Percentiles rank a stretch among this genome's conserved stretches.
Conservation (phyloP, 2,329 filamentous ascomycete genomes). For the Calonectria hongkongensis region DNA sequence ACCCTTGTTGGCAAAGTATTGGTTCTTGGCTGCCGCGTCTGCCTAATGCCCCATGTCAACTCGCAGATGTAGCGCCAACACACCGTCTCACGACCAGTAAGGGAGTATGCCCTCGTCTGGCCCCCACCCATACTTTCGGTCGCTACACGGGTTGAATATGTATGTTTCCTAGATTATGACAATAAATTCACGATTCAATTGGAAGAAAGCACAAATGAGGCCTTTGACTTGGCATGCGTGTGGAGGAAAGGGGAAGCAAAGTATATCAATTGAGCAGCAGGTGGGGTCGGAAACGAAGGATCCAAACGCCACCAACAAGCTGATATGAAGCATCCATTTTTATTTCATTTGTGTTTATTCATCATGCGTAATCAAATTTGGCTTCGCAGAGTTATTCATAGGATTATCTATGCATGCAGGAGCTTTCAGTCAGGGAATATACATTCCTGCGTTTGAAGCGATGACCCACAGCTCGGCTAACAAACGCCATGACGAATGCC, state of each 20-base stretch:
- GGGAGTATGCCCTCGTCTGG: neutral
- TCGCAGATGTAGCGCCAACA: conserved; percentile 17
- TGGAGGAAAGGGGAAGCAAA: neutral
- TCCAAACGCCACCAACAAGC: no score
- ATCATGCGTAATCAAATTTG: no score
- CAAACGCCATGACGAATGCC: neutral
- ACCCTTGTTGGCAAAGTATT: neutral
- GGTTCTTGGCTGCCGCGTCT: neutral
- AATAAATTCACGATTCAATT: neutral
- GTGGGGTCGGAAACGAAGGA: neutral
- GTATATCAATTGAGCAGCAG: neutral
- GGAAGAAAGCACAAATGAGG: neutral
- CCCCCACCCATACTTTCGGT: neutral
- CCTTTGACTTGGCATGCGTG: neutral
- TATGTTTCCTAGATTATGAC: neutral
- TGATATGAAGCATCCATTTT: no score
- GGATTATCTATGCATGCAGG: no score
- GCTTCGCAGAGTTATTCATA: no score
- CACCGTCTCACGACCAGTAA: neutral
- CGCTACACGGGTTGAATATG: neutral
- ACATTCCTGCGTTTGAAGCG: neutral
- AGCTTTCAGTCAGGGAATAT: no score
- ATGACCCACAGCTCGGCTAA: no score
- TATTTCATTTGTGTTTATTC: no score
- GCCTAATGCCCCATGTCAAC: conserved; percentile 1